Conservation (phyloP, 192 early-diverging fungal genomes). For the Coemansia guatemalensis region DNA sequence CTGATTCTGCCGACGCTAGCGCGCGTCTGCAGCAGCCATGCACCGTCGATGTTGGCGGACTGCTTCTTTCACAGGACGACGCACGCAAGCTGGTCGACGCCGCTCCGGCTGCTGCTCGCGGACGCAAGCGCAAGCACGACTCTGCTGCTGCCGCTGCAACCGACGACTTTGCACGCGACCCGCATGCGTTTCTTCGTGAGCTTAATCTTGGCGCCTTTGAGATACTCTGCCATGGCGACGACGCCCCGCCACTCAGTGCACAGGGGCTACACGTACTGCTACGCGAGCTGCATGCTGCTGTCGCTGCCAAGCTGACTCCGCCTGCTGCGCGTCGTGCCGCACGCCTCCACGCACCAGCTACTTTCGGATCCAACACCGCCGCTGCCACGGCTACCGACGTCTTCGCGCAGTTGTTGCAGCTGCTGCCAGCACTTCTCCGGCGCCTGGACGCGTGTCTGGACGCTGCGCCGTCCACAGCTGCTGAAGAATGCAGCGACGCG, state of each 20-base stretch:
- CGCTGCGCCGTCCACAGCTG: neutral
- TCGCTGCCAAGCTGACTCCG: conserved; percentile 23
- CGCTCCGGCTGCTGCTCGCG: conserved; percentile 5
- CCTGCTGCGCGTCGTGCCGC: neutral
- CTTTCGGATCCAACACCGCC: conserved; percentile 41
- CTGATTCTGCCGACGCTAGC: neutral
- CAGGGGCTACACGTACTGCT: conserved; percentile 26
- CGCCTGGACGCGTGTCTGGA: conserved; percentile 33
- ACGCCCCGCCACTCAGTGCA: conserved; percentile 14
- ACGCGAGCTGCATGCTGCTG: conserved; percentile 27
- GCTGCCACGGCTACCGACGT: conserved; percentile 30
- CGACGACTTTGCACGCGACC: conserved; percentile 21
- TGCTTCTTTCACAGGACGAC: conserved; percentile 46
- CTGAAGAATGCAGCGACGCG: conserved; percentile 25
- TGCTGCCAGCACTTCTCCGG: conserved; percentile 42
- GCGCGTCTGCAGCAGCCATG: neutral
- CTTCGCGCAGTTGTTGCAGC: conserved; percentile 21
- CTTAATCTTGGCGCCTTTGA: conserved; percentile 44
- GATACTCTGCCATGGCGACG: conserved; percentile 11
- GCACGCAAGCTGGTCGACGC: conserved; percentile 30
- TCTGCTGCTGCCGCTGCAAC: neutral
- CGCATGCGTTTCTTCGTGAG: conserved; percentile 35
- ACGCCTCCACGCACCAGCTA: conserved; percentile 18
- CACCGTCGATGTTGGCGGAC: conserved; percentile 31
- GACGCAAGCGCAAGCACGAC: conserved; percentile 28